Conservation (phyloP, 306 rosid genomes). For the Canavalia ensiformis region DNA sequence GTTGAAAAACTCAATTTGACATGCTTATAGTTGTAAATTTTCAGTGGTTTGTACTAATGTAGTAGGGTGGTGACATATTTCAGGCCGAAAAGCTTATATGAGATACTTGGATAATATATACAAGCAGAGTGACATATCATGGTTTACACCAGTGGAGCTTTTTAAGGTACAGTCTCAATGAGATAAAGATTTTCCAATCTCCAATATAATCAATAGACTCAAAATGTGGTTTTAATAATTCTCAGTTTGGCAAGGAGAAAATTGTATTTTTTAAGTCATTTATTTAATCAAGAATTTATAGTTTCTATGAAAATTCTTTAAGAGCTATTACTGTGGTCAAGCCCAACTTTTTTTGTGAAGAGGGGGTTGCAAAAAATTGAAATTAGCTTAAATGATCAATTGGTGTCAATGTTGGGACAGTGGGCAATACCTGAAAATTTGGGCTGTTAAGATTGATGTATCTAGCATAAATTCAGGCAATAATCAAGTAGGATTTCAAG, state of each 20-base stretch:
- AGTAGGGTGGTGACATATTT: slow-evolving; percentile 45
- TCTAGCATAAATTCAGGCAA: neutral
- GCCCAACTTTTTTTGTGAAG: slow-evolving; percentile 26
- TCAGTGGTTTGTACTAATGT: slow-evolving; percentile 35
- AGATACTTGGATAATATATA: slow-evolving; percentile 79
- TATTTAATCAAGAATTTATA: neutral
- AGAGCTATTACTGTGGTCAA: slow-evolving; percentile 30
- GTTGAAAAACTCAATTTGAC: neutral
- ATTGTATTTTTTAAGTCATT: neutral
- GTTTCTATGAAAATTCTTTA: neutral
- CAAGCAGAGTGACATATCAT: slow-evolving; percentile 78
- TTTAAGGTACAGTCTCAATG: slow-evolving; percentile 69
- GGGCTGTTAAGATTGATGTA: neutral
- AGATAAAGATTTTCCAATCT: slow-evolving; percentile 30
- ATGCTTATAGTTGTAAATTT: slow-evolving; percentile 6
- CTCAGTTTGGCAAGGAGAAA: slow-evolving; percentile 5
- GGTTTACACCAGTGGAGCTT: slow-evolving; percentile 98
- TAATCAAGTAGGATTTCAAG: neutral
- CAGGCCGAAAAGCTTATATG: slow-evolving; percentile 93
- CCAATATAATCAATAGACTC: neutral
- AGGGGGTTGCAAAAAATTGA: slow-evolving; percentile 23
- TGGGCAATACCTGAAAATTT: slow-evolving; percentile 33
- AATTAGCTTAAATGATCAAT: slow-evolving; percentile 34
- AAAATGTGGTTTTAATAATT: slow-evolving; percentile 14
- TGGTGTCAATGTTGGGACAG: neutral